Evolutionary conservation across 495 filamentous ascomycete species (phyloP), one percentile per base, ranked within the genome.

Genomic region (Aspergillus sparsus): DNA sequence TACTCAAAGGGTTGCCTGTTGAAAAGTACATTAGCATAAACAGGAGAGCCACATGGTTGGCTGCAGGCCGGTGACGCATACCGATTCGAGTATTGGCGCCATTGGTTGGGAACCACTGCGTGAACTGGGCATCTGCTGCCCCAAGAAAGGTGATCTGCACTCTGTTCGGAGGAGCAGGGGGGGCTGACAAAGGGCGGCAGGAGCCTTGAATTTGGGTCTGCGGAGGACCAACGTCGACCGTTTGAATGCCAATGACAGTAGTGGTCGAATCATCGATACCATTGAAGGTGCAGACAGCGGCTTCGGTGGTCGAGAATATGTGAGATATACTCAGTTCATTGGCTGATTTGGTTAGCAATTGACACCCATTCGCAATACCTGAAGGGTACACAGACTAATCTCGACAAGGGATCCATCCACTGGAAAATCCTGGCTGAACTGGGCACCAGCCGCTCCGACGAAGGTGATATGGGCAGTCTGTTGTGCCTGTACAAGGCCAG

Each of bases 131-230:
- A 45, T 63, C 32, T 7, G 61, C 61, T 0, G 56, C 61, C 0
- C 61, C 61, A 9, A 44, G 18, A 46, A 63, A 63, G 27, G 56
- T 59, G 37, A 63, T 60, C 10, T 35, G 5, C 3, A 62, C 61
- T 6, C 33, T 3, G 3, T 37, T 27, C 6, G 45, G 59, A n/a
- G 41, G 45, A 10, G 7, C 15, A 0, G 51, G 49, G 8, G 41
- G 42, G 6, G 51, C 15, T 6, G 45, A 50, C n/a, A n/a, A 32
- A 37, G 21, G 16, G 21, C 4, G 32, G 62, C 75, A 78, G 53
- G 66, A 59, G 15, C 70, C 76, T 8, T 61, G 68, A n/a, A 67
- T 37, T 52, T 77, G 76, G 6, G 73, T 68, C 70, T 78, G 74
- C 5, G 75, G 75, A n/a, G 69, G 65, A 31, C 64, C 67, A 54